Evolutionary conservation across 2,329 filamentous ascomycete genomes (phyloP).

Genomic region (Lachnellula occidentalis): DNA sequence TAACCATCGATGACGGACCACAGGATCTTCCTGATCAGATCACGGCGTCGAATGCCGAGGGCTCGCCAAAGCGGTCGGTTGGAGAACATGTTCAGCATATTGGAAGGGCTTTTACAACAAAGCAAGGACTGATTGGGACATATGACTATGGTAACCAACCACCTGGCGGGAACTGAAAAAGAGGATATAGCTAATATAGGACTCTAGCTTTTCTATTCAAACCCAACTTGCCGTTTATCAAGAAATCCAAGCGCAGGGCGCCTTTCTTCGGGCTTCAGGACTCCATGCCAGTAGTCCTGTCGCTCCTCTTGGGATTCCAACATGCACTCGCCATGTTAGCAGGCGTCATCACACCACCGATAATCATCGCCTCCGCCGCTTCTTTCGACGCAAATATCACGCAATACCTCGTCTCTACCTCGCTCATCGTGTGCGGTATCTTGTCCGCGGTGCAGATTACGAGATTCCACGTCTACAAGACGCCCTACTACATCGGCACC

Average conservation of each 20-base stretch:
- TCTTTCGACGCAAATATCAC: conserved; percentile 53
- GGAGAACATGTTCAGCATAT: conserved; percentile 36
- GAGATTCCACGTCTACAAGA: conserved; percentile 65
- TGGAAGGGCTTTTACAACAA: conserved; percentile 43
- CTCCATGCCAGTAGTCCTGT: conserved; percentile 68
- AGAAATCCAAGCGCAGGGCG: conserved; percentile 49
- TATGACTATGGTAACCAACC: conserved; percentile 68
- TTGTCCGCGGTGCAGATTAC: conserved; percentile 74
- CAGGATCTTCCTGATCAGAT: conserved; percentile 38
- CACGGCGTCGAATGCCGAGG: conserved; percentile 32
- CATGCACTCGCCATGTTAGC: conserved; percentile 70
- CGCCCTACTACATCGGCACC: conserved; percentile 70
- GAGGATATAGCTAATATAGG: conserved; percentile 8
- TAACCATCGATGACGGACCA: conserved; percentile 25
- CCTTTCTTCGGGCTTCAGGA: conserved; percentile 85
- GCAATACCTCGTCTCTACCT: conserved; percentile 59
- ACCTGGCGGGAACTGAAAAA: conserved; percentile 31
- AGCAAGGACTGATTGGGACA: conserved; percentile 68
- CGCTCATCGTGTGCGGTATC: conserved; percentile 69
- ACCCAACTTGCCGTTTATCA: conserved; percentile 75
- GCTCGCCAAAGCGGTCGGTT: conserved; percentile 35
- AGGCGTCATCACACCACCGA: conserved; percentile 65
- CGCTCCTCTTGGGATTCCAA: conserved; percentile 70
- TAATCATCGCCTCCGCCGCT: conserved; percentile 58
- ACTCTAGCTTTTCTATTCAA: conserved; percentile 62